Base-by-base conservation (phyloP, 2,329 filamentous ascomycete species). In the Fusarium sp. region DNA sequence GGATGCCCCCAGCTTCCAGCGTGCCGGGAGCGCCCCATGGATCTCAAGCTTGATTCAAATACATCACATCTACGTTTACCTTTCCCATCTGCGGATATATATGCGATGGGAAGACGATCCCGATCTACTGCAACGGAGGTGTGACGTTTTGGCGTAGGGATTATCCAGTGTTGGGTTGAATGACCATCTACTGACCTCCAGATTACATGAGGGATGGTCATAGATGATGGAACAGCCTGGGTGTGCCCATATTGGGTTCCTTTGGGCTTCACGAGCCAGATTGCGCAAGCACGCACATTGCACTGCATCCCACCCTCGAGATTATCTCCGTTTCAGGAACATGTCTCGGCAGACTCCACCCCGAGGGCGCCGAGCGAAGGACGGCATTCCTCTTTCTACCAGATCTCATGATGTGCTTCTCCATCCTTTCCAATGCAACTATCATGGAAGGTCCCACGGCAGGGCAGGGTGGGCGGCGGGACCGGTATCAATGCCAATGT, bases 331-430 rank as follows among this genome's bases (percentile, higher is more conserved):
- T 38, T 29, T 67, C 42, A 56, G 50, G 42, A 52, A 64, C 10
- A 37, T 29, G 56, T 58, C 52, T 71, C 62, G 58, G 52, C 37
- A 34, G 40, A 61, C 56, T 52, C 54, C 31, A 57, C 31, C 47
- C 68, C 58, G 58, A 71, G 40, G 42, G 18, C 37, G 18, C 52
- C 40, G 45, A 40, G 34, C 24, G 18, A 45, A 35, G 42, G 37
- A 71, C 57, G 70, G 70, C 57, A 60, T 66, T 57, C 62, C 62
- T 66, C 69, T 72, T 64, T 66, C 38, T 63, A 35, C 35, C 16
- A 62, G 16, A 40, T 37, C 62, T 69, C 54, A 59, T 72, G 52
- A 69, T 69, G 20, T 54, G 20, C 31, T 50, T 38, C 50, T 11
- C 42, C 45, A 56, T 52, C 37, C 18, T 29, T 29, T 18, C 31